A percentile compares a stretch with the other conserved stretches of the same genome.
phyloP scores from a whole-genome alignment of 2,329 filamentous ascomycete genomes.

The Alternaria consortialis region DNA sequence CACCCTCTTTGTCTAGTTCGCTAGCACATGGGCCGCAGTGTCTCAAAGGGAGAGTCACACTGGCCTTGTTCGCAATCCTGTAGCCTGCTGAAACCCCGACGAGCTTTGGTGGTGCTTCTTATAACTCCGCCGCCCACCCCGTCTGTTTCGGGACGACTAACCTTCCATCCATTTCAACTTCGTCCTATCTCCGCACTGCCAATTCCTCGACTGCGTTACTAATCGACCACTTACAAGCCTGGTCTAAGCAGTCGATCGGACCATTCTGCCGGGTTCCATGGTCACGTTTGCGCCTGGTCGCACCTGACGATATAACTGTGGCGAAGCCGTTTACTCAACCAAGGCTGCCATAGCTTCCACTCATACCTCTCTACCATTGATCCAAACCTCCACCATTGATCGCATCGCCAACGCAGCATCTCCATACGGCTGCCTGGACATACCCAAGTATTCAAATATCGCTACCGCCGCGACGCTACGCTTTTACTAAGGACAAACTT shows the following conservation, averaged over 20 bases:
- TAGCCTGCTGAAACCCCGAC: constrained; percentile 34
- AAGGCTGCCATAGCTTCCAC: constrained; percentile 22
- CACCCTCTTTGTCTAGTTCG: constrained; percentile 41
- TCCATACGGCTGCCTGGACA: constrained; percentile 20
- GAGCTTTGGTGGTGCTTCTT: constrained; percentile 20
- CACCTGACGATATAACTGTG: constrained; percentile 22
- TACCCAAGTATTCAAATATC: constrained; percentile 19
- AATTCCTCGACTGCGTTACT: constrained; percentile 30
- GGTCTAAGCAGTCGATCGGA: constrained; percentile 38
- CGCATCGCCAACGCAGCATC: constrained; percentile 12
- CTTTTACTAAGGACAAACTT: constrained; percentile 30
- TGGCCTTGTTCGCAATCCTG: constrained; percentile 36
- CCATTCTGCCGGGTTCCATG: constrained; percentile 47
- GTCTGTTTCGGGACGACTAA: constrained; percentile 38
- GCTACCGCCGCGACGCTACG: constrained; percentile 12
- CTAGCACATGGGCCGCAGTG: constrained; percentile 31
- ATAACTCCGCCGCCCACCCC: constrained; percentile 37
- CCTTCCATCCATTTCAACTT: constrained; percentile 21
- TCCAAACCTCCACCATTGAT: constrained; percentile 21
- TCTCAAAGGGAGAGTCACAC: constrained; percentile 35
- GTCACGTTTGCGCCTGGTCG: constrained; percentile 26
- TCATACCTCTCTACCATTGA: constrained; percentile 21
- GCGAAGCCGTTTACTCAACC: constrained; percentile 18
- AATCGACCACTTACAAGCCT: constrained; percentile 27
- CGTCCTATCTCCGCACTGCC: constrained; percentile 40